phyloP scores from a whole-genome alignment of 176 grass and related monocot genomes.

The Metroxylon sagu region DNA sequence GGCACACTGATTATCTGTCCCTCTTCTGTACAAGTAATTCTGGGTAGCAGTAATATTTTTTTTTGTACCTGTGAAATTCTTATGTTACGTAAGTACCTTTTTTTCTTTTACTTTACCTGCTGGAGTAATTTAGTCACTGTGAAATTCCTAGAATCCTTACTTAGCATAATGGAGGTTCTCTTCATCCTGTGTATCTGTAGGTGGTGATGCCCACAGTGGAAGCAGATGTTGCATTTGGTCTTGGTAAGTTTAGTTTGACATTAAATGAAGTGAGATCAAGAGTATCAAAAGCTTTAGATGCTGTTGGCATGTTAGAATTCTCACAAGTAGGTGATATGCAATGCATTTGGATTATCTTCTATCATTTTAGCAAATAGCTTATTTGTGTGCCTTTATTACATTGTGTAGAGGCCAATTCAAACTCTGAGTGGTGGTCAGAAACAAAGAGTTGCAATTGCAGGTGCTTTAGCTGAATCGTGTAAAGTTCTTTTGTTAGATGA shows the following conservation, averaged over 20 bases:
- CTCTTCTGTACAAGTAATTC: no score
- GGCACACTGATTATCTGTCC: no score
- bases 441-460: conserved; percentile 90
- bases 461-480: conserved; percentile 85
- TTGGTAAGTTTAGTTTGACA: conserved; percentile 80
- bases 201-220: conserved; percentile 89
- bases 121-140: no score
- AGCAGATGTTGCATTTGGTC: conserved; percentile 93
- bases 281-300: conserved; percentile 61
- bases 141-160: no score
- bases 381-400: not conserved
- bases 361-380: not conserved
- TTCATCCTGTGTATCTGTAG: conserved; percentile 15
- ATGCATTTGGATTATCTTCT: not conserved
- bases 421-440: conserved; percentile 96
- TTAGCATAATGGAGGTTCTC: no score
- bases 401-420: conserved; percentile 68
- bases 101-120: no score
- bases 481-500: conserved; percentile 84
- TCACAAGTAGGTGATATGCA: conserved; percentile 58
- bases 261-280: conserved; percentile 63
- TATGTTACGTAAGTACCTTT: no score
- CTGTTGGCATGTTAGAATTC: conserved; percentile 75
- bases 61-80: no score
- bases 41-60: no score